These are phyloP conservation scores for Sporobolomyces pararoseus DNA, from an alignment of 768 basidiomycete species.

Conservation along the genomic window DNA sequence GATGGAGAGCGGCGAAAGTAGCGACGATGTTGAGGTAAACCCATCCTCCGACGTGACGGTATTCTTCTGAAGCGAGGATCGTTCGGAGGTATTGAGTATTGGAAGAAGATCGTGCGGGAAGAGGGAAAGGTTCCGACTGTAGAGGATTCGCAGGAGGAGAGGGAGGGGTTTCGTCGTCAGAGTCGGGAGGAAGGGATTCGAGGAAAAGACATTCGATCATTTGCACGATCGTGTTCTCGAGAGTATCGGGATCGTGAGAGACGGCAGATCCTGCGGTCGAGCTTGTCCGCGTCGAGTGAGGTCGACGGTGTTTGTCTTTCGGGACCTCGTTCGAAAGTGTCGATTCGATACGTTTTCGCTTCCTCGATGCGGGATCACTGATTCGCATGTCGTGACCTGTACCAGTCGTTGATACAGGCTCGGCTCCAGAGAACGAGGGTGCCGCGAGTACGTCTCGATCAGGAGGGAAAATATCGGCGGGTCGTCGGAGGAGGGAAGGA, in stretches of 20 bases:
- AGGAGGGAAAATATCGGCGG: constrained; percentile 16
- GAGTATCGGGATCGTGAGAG: constrained; percentile 9
- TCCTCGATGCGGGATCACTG: constrained; percentile 13
- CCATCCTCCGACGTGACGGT: constrained; percentile 10
- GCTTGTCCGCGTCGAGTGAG: neutral
- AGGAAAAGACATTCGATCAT: constrained; percentile 32
- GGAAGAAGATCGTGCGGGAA: constrained; percentile 24
- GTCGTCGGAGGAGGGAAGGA: constrained; percentile 28
- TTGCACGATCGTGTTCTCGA: constrained; percentile 28
- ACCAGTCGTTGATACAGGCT: constrained; percentile 20
- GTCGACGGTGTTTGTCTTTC: neutral
- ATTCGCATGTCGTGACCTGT: constrained; percentile 35
- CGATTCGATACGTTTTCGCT: neutral
- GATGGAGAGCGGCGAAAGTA: constrained; percentile 28
- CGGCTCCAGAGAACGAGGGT: constrained; percentile 29
- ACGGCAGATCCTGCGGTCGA: neutral
- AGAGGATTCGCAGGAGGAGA: constrained; percentile 8
- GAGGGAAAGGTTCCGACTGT: constrained; percentile 18
- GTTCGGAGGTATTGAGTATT: constrained; percentile 37
- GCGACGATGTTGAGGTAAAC: constrained; percentile 34
- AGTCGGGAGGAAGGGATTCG: constrained; percentile 21
- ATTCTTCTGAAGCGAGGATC: constrained; percentile 21
- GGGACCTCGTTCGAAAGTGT: neutral
- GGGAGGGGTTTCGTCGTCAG: neutral
- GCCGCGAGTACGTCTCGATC: constrained; percentile 37